phyloP scores from a whole-genome alignment of 768 basidiomycete species.

The Boletus subcaerulescens region DNA sequence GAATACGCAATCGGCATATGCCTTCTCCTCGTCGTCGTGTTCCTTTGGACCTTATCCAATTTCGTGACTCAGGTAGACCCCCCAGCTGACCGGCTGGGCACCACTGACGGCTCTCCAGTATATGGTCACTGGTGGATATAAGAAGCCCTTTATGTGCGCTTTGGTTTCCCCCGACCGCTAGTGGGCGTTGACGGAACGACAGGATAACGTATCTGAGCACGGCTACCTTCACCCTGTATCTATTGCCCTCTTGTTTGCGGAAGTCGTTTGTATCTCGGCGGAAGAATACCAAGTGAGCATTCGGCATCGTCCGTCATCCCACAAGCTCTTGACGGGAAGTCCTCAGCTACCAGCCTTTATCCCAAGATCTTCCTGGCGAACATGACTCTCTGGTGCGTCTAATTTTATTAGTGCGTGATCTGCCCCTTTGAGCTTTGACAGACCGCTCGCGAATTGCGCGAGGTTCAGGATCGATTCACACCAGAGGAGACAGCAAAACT shows the following conservation, averaged over 20 bases:
- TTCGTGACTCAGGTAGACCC: constrained; percentile 75
- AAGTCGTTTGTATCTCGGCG: constrained; percentile 15
- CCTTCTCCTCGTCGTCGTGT: constrained; percentile 70
- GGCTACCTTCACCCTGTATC: constrained; percentile 81
- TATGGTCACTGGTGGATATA: constrained; percentile 64
- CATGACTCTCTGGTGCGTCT: constrained; percentile 20
- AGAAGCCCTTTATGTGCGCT: constrained; percentile 85
- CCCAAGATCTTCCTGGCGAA: constrained; percentile 12
- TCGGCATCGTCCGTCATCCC: not conserved
- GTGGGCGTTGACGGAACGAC: constrained; percentile 2
- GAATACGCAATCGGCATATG: constrained; percentile 60
- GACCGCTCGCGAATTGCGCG: constrained; percentile 6
- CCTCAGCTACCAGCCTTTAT: constrained; percentile 26
- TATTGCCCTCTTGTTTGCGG: constrained; percentile 57
- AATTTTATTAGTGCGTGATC: not conserved
- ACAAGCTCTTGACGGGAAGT: not conserved
- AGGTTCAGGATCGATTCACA: constrained; percentile 45
- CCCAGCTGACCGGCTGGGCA: not conserved
- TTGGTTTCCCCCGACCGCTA: not conserved
- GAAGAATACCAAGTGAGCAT: constrained; percentile 11
- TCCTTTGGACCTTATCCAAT: constrained; percentile 87
- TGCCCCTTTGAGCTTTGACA: constrained; percentile 3
- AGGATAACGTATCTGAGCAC: constrained; percentile 92
- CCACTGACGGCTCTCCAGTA: constrained; percentile 32
- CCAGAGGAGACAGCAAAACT: constrained; percentile 70